These are phyloP conservation scores for Aspergillus chevalieri DNA, from an alignment of 2,329 filamentous ascomycete species.

Conservation along the genomic window DNA sequence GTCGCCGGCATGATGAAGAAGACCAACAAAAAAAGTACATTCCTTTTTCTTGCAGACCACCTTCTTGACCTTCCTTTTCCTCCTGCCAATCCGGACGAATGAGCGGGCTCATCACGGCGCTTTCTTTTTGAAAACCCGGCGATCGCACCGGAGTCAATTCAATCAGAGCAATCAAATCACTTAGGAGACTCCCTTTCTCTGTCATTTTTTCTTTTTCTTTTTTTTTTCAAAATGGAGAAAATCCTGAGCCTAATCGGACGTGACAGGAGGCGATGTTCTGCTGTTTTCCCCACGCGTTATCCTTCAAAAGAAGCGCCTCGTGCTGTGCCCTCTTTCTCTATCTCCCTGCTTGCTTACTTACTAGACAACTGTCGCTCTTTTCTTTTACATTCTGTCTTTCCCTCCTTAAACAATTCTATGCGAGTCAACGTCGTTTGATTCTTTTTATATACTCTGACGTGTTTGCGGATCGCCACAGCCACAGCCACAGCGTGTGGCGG, in stretches of 20 bases:
- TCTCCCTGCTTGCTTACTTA: too few species aligned
- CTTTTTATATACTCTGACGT: conserved; percentile 27
- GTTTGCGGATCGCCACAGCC: conserved; percentile 23
- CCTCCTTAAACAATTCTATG: neutral
- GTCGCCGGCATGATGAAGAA: too few species aligned
- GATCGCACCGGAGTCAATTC: neutral
- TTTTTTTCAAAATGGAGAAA: neutral
- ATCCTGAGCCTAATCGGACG: neutral
- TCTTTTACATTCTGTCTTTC: conserved; percentile 5
- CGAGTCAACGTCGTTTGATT: conserved; percentile 1
- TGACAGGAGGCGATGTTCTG: too few species aligned
- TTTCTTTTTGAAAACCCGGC: neutral
- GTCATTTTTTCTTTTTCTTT: neutral
- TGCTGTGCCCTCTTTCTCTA: too few species aligned
- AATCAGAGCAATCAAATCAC: too few species aligned
- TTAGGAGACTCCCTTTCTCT: neutral
- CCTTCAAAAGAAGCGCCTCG: too few species aligned
- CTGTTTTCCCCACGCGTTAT: too few species aligned
- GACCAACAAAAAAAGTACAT: too few species aligned
- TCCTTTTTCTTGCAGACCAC: too few species aligned
- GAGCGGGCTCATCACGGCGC: neutral
- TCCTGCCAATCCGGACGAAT: neutral
- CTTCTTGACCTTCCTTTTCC: too few species aligned
- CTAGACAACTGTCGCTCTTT: neutral
- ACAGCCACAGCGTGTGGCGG: conserved; percentile 30